phyloP scores from a whole-genome alignment of 805 yeast species.

The Lipomyces lipofer region DNA sequence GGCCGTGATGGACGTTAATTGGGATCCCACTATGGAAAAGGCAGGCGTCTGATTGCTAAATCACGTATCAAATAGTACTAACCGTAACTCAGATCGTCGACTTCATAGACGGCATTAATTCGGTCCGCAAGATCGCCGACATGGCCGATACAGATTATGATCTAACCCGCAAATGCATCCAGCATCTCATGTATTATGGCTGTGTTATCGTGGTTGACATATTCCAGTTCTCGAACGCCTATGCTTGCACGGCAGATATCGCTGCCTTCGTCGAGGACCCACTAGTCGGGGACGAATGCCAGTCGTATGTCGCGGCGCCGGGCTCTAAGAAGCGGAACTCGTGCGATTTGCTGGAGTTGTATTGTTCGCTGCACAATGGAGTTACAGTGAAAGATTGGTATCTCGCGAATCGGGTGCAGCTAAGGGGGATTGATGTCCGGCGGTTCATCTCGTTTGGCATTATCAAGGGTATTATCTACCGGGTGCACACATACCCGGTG shows the following conservation, averaged over 20 bases:
- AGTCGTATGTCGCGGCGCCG: conserved; percentile 59
- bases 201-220: conserved; percentile 82
- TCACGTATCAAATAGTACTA: too few relatives aligned
- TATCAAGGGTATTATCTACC: conserved; percentile 73
- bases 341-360: conserved; percentile 70
- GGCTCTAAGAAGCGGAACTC: conserved; percentile 38
- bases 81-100: conserved; percentile 56
- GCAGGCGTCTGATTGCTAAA: too few relatives aligned
- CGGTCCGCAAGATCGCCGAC: conserved; percentile 71
- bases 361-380: conserved; percentile 76
- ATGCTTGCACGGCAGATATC: conserved; percentile 83
- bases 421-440: conserved; percentile 74
- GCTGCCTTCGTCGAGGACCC: conserved; percentile 64
- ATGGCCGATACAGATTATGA: conserved; percentile 78
- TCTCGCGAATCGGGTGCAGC: conserved; percentile 55
- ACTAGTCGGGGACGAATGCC: conserved; percentile 77
- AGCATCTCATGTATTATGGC: conserved; percentile 85
- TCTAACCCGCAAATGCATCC: conserved; percentile 81
- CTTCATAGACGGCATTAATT: conserved; percentile 83
- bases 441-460: conserved; percentile 86
- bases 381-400: conserved; percentile 81
- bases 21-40: conserved; percentile 96
- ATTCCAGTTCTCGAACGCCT: conserved; percentile 83
- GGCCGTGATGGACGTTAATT: conserved; percentile 76
- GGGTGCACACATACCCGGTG: conserved; percentile 77